Conservation (phyloP, 2,329 filamentous ascomycete species). For the Magnaporthiopsis rhizophila region DNA sequence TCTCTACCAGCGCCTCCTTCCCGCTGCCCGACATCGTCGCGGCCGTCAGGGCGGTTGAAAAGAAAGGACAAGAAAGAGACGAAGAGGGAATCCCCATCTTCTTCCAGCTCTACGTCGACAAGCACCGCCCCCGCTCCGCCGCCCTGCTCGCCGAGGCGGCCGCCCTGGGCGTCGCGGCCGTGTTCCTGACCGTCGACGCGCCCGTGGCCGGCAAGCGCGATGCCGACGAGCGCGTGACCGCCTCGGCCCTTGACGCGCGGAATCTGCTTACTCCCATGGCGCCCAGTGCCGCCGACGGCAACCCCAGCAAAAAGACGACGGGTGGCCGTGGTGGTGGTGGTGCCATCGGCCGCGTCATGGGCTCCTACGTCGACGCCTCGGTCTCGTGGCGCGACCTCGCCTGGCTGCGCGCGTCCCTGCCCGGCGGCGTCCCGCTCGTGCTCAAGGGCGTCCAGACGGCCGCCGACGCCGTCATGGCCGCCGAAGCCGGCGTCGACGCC, state of each 20-base stretch:
- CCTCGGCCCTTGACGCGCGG: constrained; percentile 25
- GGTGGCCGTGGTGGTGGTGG: constrained; percentile 31
- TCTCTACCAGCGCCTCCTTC: constrained; percentile 55
- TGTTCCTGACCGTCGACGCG: constrained; percentile 52
- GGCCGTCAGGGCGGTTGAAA: constrained; percentile 19
- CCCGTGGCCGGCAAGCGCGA: constrained; percentile 49
- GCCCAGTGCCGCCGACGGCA: constrained; percentile 38
- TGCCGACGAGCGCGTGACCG: constrained; percentile 27
- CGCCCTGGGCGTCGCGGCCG: constrained; percentile 38
- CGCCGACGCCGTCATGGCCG: constrained; percentile 51
- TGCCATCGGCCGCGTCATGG: constrained; percentile 47
- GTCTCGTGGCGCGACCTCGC: constrained; percentile 56
- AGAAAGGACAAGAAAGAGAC: not conserved
- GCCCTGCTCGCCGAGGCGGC: constrained; percentile 36
- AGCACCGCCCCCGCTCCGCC: constrained; percentile 42
- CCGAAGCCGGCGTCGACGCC: constrained; percentile 54
- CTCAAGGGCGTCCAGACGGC: constrained; percentile 65
- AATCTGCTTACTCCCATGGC: constrained; percentile 43
- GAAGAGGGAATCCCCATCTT: constrained; percentile 24
- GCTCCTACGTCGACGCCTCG: constrained; percentile 47
- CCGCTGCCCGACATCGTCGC: constrained; percentile 44
- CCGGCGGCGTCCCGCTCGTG: constrained; percentile 47
- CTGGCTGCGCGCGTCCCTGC: constrained; percentile 53
- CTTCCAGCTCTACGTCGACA: constrained; percentile 29
- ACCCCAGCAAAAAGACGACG: constrained; percentile 21